Base-by-base conservation (phyloP, 345 rosid species). In the Eucalyptus regnans region DNA sequence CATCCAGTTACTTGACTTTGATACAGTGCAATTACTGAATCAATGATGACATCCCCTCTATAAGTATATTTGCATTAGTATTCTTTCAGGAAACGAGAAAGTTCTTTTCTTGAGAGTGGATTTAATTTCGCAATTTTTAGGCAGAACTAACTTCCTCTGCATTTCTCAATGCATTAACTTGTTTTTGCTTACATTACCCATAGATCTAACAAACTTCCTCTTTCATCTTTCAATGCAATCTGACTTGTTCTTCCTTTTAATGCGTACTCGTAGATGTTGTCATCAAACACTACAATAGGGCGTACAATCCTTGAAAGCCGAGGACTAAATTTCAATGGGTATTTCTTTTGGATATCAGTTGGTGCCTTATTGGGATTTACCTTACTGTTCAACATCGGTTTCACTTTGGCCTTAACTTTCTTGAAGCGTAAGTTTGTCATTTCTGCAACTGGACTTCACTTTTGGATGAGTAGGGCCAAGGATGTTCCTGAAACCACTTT, bases 341-440 rank as follows among this genome's bases (percentile, higher is more conserved):
- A 92, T 89, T 80, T 92, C 89, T 96, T 91, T 80, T 96, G 99
- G 99, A 93, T 94, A 88, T 92, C 97, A 87, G 80, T 94, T 49
- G 95, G 92, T 90, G 97, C 94, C 89, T 89, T 97, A 60, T 88
- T 93, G 58, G 96, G 96, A 23, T 90, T 94, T 17, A 90, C 95
- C 88, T 86, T 96, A 33, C 87, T 94, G 90, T 92, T 94, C 93
- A 97, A 96, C 91, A 80, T 87, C 87, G 94, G 95, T 41, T 94
- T 95, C 92, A 91, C 92, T 56, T 88, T 95, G 87, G 98, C 97
- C 89, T 92, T 97, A 71, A 94, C 89, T 91, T 95, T 94, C 91
- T 89, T 95, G 89, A 95, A 94, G 91, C 85, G 99, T 95, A 92
- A 92, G 96, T 89, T 80, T 86, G 20, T 80, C 66, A 46, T 49